Evolutionary conservation across 805 yeast genomes (phyloP), one percentile per base, ranked within the genome.

Genomic region (Grigorovia transvaalensis): DNA sequence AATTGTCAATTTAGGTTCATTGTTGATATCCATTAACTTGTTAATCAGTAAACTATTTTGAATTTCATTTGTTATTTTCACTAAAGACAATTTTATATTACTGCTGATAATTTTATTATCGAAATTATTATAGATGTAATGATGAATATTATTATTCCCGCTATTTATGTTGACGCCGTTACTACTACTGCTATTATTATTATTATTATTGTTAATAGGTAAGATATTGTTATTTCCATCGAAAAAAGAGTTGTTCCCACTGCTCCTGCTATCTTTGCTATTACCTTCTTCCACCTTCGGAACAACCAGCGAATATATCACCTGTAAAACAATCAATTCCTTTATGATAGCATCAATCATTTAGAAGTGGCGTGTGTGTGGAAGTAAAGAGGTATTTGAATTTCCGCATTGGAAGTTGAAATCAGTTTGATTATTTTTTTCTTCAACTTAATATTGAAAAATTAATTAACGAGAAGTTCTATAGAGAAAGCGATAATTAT

Each of bases 241-340:
- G 11, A 33, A 9, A 11, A 33, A 33, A 38, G 13, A 29, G 35
- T 20, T 46, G 17, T 27, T 45, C 29, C 42, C 51, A n/a, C 40
- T 45, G 17, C 45, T 15, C 9, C 42, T 46, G 9, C 13, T 35
- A 15, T 54, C 54, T 45, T 54, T 50, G 18, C 23, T 46, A 19
- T 44, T 41, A 8, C 44, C 53, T n/a, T 51, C 49, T 40, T 48
- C 48, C 9, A 51, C 46, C 40, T 55, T 53, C 2, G 54, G 50
- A 15, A 58, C 52, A 29, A 66, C 51, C 23, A 62, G 50, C 4
- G 59, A 53, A 52, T 64, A 64, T 40, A 66, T 60, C 42, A 63
- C 57, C 48, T 65, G 68, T 44, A 66, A 56, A 44, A 66, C 68
- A 23, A 66, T 56, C 48, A 66, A 52, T 46, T 66, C 68, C 35